phyloP scores from a whole-genome alignment of 2,329 filamentous ascomycete species.

The Nannizziopsis barbatae region DNA sequence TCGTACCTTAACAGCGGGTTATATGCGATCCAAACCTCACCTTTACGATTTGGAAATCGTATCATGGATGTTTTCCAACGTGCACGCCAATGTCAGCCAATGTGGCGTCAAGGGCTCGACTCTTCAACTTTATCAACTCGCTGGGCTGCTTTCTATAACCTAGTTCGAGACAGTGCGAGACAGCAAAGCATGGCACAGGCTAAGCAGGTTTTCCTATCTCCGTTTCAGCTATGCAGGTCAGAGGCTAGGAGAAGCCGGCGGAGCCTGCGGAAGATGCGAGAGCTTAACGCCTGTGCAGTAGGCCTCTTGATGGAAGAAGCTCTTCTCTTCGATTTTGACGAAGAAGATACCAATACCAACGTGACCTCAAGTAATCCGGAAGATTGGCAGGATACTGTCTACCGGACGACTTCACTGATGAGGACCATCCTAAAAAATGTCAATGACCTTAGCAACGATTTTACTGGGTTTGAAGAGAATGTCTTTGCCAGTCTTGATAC shows the following conservation, averaged over 20 bases:
- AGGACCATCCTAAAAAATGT: slow-evolving; percentile 70
- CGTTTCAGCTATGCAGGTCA: slow-evolving; percentile 61
- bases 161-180: slow-evolving; percentile 64
- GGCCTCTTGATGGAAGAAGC: slow-evolving; percentile 83
- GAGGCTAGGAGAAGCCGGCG: slow-evolving; percentile 66
- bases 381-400: slow-evolving; percentile 63
- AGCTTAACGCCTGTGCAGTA: slow-evolving; percentile 74
- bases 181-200: slow-evolving; percentile 62
- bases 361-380: slow-evolving; percentile 33
- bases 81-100: slow-evolving; percentile 33
- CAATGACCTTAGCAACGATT: slow-evolving; percentile 46
- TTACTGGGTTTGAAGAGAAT: slow-evolving; percentile 45
- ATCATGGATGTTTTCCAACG: slow-evolving; percentile 55
- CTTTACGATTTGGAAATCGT: slow-evolving; percentile 62
- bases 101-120: slow-evolving; percentile 12
- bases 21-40: slow-evolving; percentile 79
- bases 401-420: slow-evolving; percentile 72
- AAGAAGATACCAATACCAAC: slow-evolving; percentile 45
- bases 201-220: slow-evolving; percentile 61
- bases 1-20: slow-evolving; percentile 68
- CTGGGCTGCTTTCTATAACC: slow-evolving; percentile 60
- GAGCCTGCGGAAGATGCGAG: slow-evolving; percentile 58
- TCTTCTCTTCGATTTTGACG: slow-evolving; percentile 53
- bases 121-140: slow-evolving; percentile 29
- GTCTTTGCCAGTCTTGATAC: slow-evolving; percentile 49